Evolutionary conservation across 192 early-diverging fungal genomes (phyloP), one percentile per base, ranked within the genome.

Genomic region (Entophlyctis luteolus): DNA sequence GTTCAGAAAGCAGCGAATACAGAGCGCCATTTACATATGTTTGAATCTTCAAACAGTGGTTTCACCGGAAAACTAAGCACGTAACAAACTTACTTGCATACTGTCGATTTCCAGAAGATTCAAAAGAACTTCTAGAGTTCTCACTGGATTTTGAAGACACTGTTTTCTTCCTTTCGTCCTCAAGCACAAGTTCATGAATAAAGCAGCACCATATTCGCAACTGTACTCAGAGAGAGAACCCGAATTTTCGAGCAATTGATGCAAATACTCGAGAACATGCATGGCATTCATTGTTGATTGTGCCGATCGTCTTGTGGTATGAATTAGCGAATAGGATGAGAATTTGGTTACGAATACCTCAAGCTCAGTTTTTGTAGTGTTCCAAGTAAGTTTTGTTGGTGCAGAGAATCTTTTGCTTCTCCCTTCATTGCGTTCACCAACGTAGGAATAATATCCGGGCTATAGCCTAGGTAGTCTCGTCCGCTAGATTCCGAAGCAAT

Each of bases 181-280:
- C 59, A 81, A 55, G 53, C 77, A 79, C 6, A 84, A 73, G 65
- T 84, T 84, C 82, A 84, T 84, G 34, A 81, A 52, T 45, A 81
- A 52, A 6, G 82, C 79, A 37, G 73, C 62, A 16, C 67, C 74
- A 58, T 79, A 79, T 62, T 81, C 74, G 48, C 79, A 59, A n/a
- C 65, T 79, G 25, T 74, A 72, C 10, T 79, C 78, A 8, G 68
- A 56, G 6, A 81, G 42, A 2, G 67, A 36, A 42, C 75, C 78
- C 5, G 56, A 48, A 23, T 77, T 59, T 42, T 69, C 60, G 27
- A 84, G 67, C 23, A 79, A 12, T 12, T 70, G 59, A 27, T 68
- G 45, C 0, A 84, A 54, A 53, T 65, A 75, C 1, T 67, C 31
- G 3, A 81, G 32, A 35, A 77, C 70, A 27, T 72, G n/a, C n/a